These are phyloP conservation scores for Skeletonema marinoi DNA, from an alignment of 108 stramenopile species.

Conservation along the genomic window DNA sequence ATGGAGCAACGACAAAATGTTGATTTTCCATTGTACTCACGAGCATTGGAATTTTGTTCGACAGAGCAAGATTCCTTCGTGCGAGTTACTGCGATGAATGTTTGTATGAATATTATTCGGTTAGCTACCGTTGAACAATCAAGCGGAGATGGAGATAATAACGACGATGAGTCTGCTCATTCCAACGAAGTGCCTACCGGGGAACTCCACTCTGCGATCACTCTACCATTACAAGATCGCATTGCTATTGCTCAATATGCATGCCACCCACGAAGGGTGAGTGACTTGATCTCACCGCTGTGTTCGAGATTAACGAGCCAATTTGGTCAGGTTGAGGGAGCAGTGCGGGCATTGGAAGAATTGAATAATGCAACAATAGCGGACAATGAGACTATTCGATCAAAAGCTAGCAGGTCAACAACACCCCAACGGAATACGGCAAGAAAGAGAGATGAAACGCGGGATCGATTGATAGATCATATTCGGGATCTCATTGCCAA, in stretches of 20 bases:
- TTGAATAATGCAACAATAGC: constrained; percentile 11
- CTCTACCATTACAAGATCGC: constrained; percentile 75
- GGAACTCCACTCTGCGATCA: constrained; percentile 60
- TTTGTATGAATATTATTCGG: constrained; percentile 87
- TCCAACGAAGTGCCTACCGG: constrained; percentile 61
- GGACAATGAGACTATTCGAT: constrained; percentile 3
- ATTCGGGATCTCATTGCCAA: constrained; percentile 66
- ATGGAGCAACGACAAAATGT: constrained; percentile 26
- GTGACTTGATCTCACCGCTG: constrained; percentile 72
- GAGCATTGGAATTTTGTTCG: constrained; percentile 86
- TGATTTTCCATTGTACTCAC: constrained; percentile 83
- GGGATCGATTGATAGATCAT: constrained; percentile 32
- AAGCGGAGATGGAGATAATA: background rate
- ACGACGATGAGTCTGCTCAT: background rate
- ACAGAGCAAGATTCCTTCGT: constrained; percentile 86
- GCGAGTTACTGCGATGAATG: constrained; percentile 86
- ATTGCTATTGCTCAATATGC: constrained; percentile 82
- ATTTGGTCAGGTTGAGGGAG: constrained; percentile 78
- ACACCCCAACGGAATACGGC: constrained; percentile 44
- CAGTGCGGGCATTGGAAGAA: constrained; percentile 68
- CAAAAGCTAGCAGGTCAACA: background rate
- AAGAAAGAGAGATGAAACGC: constrained; percentile 21
- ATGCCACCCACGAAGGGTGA: constrained; percentile 76
- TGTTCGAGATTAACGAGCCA: constrained; percentile 73
- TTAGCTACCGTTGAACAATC: constrained; percentile 57